Base-by-base conservation (phyloP, 2,329 filamentous ascomycete species). In the Tricladium varicosporioides region DNA sequence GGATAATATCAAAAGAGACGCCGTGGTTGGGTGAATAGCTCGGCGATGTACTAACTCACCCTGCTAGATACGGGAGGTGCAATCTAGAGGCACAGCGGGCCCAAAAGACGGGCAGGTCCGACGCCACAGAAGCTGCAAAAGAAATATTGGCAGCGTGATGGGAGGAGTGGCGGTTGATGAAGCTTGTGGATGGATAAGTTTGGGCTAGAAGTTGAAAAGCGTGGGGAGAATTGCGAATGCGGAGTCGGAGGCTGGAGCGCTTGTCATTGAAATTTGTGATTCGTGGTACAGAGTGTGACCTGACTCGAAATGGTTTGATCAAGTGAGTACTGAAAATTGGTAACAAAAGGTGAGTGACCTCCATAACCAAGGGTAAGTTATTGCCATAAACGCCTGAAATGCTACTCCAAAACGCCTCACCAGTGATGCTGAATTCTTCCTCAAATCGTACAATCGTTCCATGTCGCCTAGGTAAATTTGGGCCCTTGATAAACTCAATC, bases 401-500 rank as follows among this genome's bases (percentile, higher is more conserved):
- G 45, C 45, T 48, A 27, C 27, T 14, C 2, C n/a, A 33, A 42
- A 54, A 54, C 52, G 14, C 45, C 52, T 32, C 16, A 16, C 42
- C 50, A 15, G 54, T 56, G 57, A 31, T 59, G 49, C 53, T 50
- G 56, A 4, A 45, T 40, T 16, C 56, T 33, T 42, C 56, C 56
- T 53, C 57, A 59, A 9, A 18, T 49, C 27, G 16, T 49, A 33
- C 47, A 49, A 32, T 18, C 27, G 18, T 49, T 7, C 19, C 27
- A 18, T 16, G 14, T 32, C 15, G 32, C 22, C 22, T 27, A 7
- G 22, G 22, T 27, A 10, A 49, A 32, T n/a, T n/a, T 31, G 14
- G 14, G 27, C n/a, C 45, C n/a, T 27, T n/a, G 9, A 18, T 2
- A 1, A 33, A 15, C 13, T 65, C 53, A 93, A 1, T 80, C 82